Evolutionary conservation across 2,329 filamentous ascomycete genomes (phyloP).

Genomic region (Cladophialophora exuberans): DNA sequence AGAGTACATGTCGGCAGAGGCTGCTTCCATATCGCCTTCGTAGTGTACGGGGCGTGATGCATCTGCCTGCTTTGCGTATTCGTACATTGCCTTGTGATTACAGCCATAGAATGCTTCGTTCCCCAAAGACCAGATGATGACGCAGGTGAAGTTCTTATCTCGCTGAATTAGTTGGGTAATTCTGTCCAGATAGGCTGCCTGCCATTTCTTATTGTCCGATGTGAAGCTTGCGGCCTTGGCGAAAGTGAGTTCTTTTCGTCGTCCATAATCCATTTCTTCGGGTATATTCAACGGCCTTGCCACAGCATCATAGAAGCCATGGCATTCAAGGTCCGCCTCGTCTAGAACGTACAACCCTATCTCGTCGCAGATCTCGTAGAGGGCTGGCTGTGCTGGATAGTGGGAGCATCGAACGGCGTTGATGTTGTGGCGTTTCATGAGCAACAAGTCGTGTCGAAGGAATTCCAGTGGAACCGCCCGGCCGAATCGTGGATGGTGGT

Average conservation of each 20-base stretch:
- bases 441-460: constrained; percentile 62
- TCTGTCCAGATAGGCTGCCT: constrained; percentile 69
- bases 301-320: constrained; percentile 37
- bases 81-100: constrained; percentile 70
- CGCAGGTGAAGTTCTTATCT: constrained; percentile 71
- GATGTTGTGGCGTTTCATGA: constrained; percentile 73
- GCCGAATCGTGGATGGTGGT: constrained; percentile 68
- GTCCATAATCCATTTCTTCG: constrained; percentile 12
- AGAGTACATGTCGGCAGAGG: constrained; percentile 67
- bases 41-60: constrained; percentile 66
- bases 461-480: constrained; percentile 66
- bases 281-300: background rate
- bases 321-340: constrained; percentile 44
- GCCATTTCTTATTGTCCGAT: constrained; percentile 40
- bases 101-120: constrained; percentile 74
- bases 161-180: constrained; percentile 66
- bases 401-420: constrained; percentile 72
- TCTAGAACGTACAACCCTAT: constrained; percentile 44
- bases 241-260: constrained; percentile 17
- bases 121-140: constrained; percentile 74
- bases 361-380: constrained; percentile 41
- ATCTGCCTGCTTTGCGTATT: constrained; percentile 63
- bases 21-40: constrained; percentile 64
- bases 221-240: constrained; percentile 35
- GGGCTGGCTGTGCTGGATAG: constrained; percentile 58